A percentile compares a stretch with the other conserved stretches of the same genome.
These are phyloP conservation scores for Cyclotella atomus DNA, from an alignment of 108 stramenopile genomes.

Conservation along the genomic window DNA sequence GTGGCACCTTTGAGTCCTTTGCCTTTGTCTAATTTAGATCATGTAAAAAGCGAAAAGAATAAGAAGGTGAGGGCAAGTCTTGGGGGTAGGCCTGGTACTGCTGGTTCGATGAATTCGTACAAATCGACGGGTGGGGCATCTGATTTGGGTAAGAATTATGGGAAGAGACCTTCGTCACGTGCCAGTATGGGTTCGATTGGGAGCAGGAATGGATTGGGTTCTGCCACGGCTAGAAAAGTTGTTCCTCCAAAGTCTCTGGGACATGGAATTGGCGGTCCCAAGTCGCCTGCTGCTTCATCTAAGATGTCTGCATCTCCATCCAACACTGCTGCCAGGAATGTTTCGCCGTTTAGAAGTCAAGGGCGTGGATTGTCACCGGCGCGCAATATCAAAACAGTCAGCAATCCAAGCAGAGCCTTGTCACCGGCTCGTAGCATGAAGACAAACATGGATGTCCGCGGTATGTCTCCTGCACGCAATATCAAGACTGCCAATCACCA, in stretches of 20 bases:
- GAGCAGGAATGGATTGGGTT: not conserved
- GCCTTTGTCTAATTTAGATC: conserved; percentile 29
- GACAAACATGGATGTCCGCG: not conserved
- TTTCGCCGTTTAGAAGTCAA: conserved; percentile 7
- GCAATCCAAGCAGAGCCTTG: not conserved
- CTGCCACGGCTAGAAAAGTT: not conserved
- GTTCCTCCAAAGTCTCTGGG: not conserved
- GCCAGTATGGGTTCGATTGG: conserved; percentile 8
- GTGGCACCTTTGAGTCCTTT: conserved; percentile 68
- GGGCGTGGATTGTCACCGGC: not conserved
- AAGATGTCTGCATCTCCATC: not conserved
- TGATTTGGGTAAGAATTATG: too few species aligned
- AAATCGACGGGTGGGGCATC: not conserved
- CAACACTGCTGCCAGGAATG: not conserved
- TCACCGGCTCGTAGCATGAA: conserved; percentile 1
- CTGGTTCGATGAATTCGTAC: conserved; percentile 13
- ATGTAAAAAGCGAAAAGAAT: conserved; percentile 3
- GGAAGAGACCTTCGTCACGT: conserved; percentile 33
- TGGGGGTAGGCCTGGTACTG: conserved; percentile 20
- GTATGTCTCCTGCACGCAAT: not conserved
- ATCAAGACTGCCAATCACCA: not conserved
- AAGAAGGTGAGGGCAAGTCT: not conserved
- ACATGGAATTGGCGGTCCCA: not conserved
- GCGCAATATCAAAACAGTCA: not conserved
- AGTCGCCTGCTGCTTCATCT: not conserved